Evolutionary conservation across 306 rosid genomes (phyloP), one percentile per base, ranked within the genome.

Genomic region (Vigna angularis): DNA sequence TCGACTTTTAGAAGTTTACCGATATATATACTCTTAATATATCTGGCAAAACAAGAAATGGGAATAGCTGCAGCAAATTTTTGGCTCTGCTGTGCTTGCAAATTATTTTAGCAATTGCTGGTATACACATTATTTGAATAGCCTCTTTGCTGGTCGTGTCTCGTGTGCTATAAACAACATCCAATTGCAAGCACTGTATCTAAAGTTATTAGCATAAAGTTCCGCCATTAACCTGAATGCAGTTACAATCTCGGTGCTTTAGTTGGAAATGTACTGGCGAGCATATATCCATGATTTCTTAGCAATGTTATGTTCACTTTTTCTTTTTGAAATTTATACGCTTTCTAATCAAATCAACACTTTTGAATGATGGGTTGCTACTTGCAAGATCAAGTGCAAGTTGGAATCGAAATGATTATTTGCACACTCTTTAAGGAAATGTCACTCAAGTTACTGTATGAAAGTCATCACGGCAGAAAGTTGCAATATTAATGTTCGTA

Each of bases 41-140:
- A 49, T 77, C 86, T 83, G 75, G 80, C 34, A 44, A 82, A 79
- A 63, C 82, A 34, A 34, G 38, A 34, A 82, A 58, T 36, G 75
- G 57, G 66, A 65, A 38, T 63, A 72, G 75, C 79, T 36, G 74
- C 36, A 18, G 83, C 53, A 51, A 6, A 0, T 34, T 34, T 67
- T 66, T 50, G 74, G 72, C 50, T 32, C 32, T 56, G 17, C 50
- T 32, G 47, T 50, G 47, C 10, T 38, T 47, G 57, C 48, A 68
- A 44, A 77, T 74, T 18, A 9, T 36, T 40, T 28, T 77, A 44
- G 58, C 65, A 12, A 14, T 75, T 68, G 52, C 26, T 36, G 69
- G 12, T 61, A 42, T 76, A 3, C 10, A 76, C 63, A 22, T 70
- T 44, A 34, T 67, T 65, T 65, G 47, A 66, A 22, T 36, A 36